Conservation (phyloP, 805 yeast genomes). For the Saturnispora diversa region DNA sequence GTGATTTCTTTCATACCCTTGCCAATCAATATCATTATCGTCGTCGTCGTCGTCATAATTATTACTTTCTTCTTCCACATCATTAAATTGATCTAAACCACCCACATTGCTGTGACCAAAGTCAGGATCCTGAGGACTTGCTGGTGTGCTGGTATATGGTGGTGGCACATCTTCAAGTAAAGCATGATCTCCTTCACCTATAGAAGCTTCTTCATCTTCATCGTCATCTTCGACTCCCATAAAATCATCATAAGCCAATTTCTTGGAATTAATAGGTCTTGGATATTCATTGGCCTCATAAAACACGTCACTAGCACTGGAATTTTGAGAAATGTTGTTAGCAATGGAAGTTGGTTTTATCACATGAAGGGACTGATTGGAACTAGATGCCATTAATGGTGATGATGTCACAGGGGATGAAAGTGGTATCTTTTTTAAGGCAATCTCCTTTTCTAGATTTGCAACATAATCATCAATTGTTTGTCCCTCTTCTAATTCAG, state of each 20-base stretch:
- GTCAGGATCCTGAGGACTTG: neutral
- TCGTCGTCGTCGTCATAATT: neutral
- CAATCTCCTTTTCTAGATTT: constrained; percentile 9
- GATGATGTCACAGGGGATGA: neutral
- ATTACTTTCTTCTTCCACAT: neutral
- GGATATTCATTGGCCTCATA: constrained; percentile 6
- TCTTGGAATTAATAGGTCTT: neutral
- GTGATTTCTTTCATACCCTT: neutral
- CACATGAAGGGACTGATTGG: no score
- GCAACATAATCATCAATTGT: constrained; percentile 9
- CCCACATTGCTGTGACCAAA: neutral
- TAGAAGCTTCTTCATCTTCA: neutral
- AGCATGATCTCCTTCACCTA: neutral
- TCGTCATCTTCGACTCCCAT: no score
- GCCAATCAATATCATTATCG: neutral
- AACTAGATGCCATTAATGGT: neutral
- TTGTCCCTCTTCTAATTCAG: constrained; percentile 11
- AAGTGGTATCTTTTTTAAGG: neutral
- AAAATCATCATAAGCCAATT: constrained; percentile 4
- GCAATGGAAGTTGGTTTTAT: neutral
- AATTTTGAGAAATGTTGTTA: neutral
- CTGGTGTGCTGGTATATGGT: neutral
- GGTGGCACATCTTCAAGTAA: neutral
- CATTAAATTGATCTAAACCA: no score
- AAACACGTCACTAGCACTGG: constrained; percentile 5